Evolutionary conservation across 305 asterid species (phyloP).

Genomic region (Fraxinus platypoda): DNA sequence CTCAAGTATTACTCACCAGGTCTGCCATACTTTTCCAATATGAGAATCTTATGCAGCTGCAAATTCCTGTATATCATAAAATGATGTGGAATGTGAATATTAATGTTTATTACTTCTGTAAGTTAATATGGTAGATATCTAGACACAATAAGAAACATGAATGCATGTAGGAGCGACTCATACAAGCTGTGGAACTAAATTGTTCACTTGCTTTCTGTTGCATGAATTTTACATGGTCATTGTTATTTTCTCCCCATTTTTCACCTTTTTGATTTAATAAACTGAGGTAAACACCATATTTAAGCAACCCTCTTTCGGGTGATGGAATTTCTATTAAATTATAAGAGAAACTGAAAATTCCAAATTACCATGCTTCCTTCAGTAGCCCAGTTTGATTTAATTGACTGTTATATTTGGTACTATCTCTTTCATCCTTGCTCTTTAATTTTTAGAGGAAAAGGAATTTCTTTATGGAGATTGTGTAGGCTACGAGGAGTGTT

Average conservation of each 20-base stretch:
- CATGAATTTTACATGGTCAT: background rate
- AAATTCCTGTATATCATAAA: background rate
- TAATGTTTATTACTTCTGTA: background rate
- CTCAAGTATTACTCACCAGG: constrained; percentile 88
- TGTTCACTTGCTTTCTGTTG: background rate
- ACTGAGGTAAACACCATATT: background rate
- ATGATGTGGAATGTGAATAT: background rate
- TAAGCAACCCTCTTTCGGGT: background rate
- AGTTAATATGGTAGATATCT: background rate
- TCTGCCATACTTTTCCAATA: constrained; percentile 22
- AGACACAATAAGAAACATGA: background rate
- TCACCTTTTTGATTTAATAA: background rate
- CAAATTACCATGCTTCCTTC: background rate
- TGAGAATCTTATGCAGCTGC: background rate
- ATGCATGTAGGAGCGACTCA: background rate
- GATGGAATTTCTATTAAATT: background rate
- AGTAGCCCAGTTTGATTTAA: background rate
- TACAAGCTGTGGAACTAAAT: background rate
- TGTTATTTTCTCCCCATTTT: background rate
- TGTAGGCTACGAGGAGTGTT: background rate
- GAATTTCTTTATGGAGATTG: background rate
- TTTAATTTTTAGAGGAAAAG: background rate
- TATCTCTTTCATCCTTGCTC: background rate
- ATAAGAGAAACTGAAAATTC: background rate
- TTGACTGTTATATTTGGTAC: background rate